Percentiles rank a stretch among this genome's conserved stretches.
These are phyloP conservation scores for Mycena alexandri DNA, from an alignment of 768 basidiomycete genomes.

Conservation along the genomic window DNA sequence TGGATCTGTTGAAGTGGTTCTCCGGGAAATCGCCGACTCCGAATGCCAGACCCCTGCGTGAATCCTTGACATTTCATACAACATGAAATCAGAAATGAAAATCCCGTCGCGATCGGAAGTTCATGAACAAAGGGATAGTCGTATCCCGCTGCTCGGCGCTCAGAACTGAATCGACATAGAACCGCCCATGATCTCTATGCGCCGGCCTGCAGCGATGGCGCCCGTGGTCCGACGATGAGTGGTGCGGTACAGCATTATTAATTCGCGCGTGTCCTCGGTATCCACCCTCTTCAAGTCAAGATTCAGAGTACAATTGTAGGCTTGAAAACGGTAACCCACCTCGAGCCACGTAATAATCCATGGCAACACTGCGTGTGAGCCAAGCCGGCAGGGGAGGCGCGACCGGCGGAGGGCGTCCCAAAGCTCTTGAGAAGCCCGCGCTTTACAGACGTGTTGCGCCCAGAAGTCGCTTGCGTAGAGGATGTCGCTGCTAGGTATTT, in stretches of 20 bases:
- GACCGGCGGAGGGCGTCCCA: constrained; percentile 19
- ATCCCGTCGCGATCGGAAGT: background rate
- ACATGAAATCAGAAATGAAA: background rate
- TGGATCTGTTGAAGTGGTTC: too few relatives aligned
- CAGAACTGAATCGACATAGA: background rate
- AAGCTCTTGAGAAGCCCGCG: constrained; percentile 11
- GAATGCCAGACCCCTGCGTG: too few relatives aligned
- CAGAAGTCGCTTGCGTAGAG: constrained; percentile 21
- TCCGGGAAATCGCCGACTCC: too few relatives aligned
- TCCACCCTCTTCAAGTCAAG: constrained; percentile 1
- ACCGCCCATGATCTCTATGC: background rate
- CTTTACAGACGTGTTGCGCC: background rate
- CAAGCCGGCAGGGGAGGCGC: background rate
- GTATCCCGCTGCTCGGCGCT: background rate
- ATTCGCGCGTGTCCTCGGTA: constrained; percentile 12
- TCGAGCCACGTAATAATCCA: constrained; percentile 4
- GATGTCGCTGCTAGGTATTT: constrained; percentile 3
- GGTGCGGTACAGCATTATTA: background rate
- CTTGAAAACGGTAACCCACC: background rate
- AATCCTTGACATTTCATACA: background rate
- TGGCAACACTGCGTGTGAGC: constrained; percentile 10
- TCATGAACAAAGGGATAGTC: background rate
- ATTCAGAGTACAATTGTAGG: background rate
- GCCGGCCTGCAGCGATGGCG: background rate
- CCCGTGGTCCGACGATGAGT: background rate